A percentile compares a stretch with the other conserved stretches of the same genome.
phyloP scores from a whole-genome alignment of 2,329 filamentous ascomycete species.

The Clarireedia paspali region DNA sequence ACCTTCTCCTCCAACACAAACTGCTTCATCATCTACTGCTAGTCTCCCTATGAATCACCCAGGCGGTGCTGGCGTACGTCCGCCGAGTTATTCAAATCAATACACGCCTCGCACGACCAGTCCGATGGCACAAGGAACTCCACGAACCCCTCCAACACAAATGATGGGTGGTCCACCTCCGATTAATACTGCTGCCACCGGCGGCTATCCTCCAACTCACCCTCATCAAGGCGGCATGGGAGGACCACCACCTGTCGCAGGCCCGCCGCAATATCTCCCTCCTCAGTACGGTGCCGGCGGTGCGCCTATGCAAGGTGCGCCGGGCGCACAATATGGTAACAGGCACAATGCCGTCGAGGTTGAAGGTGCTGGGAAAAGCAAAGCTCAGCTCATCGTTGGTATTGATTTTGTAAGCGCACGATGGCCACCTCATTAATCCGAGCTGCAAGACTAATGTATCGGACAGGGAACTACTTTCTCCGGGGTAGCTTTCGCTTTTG shows the following conservation, averaged over 20 bases:
- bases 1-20: constrained; percentile 26
- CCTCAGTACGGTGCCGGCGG: constrained; percentile 26
- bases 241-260: constrained; percentile 22
- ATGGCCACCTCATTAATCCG: constrained; percentile 18
- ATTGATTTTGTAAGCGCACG: constrained; percentile 81
- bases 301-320: constrained; percentile 17
- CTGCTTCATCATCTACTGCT: constrained; percentile 41
- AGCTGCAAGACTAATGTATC: constrained; percentile 8
- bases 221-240: constrained; percentile 36
- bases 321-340: constrained; percentile 26
- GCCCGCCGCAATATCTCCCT: constrained; percentile 28
- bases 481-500: constrained; percentile 87
- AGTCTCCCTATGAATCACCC: constrained; percentile 57
- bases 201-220: constrained; percentile 50
- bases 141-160: constrained; percentile 29
- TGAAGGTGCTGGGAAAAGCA: constrained; percentile 80
- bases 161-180: constrained; percentile 53
- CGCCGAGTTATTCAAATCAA: constrained; percentile 56
- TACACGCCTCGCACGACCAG: constrained; percentile 45
- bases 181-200: constrained; percentile 55
- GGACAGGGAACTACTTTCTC: constrained; percentile 90
- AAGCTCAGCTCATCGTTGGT: constrained; percentile 95
- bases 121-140: constrained; percentile 26
- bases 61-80: constrained; percentile 48
- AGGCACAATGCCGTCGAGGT: constrained; percentile 57